A percentile compares a stretch with the other conserved stretches of the same genome.
phyloP scores from a whole-genome alignment of 2,329 filamentous ascomycete species.

The Colletotrichum simmondsii region DNA sequence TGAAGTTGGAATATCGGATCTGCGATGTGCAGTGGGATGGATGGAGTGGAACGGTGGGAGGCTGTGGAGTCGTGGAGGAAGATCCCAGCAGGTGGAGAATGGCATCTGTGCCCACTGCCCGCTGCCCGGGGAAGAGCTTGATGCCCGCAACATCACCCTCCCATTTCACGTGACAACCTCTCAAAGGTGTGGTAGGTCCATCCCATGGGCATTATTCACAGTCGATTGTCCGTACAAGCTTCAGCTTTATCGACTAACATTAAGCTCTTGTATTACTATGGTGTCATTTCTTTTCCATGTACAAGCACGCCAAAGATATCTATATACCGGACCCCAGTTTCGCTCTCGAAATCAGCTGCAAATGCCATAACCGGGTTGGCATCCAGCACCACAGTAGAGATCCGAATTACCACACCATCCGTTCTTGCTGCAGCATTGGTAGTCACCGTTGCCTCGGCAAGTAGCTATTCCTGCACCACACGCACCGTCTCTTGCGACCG shows the following conservation, averaged over 20 bases:
- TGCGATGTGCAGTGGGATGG: background rate
- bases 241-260: background rate
- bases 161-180: too few relatives aligned
- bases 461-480: slow-evolving; percentile 28
- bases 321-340: background rate
- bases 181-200: too few relatives aligned
- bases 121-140: too few relatives aligned
- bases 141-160: too few relatives aligned
- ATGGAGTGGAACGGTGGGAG: background rate
- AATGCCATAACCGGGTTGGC: slow-evolving; percentile 33
- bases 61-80: too few relatives aligned
- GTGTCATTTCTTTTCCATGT: background rate
- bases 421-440: slow-evolving; percentile 36
- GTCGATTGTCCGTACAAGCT: too few relatives aligned
- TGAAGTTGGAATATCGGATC: background rate
- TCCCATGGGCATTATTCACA: too few relatives aligned
- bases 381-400: slow-evolving; percentile 34
- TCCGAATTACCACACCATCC: slow-evolving; percentile 35
- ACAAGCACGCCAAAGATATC: background rate
- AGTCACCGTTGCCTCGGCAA: slow-evolving; percentile 28
- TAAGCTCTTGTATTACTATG: background rate
- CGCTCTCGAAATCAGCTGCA: slow-evolving; percentile 15
- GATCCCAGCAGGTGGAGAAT: too few relatives aligned
- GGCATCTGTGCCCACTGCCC: too few relatives aligned
- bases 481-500: slow-evolving; percentile 28